Base-by-base conservation (phyloP, 2,329 filamentous ascomycete genomes). In the Claviceps sorghi region DNA sequence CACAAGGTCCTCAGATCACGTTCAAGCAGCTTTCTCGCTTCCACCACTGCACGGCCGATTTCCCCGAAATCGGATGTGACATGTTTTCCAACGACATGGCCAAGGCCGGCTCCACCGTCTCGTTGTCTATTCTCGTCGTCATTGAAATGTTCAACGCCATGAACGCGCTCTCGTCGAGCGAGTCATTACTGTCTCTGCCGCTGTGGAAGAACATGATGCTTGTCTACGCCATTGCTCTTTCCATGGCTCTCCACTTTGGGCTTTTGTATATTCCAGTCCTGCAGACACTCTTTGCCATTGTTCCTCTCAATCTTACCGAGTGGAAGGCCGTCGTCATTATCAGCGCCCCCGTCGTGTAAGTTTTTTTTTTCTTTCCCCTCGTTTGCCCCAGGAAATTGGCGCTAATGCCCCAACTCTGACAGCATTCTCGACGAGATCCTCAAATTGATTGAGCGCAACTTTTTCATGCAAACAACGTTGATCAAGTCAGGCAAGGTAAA, bases 61-160 rank as follows among this genome's bases (percentile, higher is more conserved):
- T 95, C 72, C 80, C 89, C 0, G 84, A 91, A 61, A 88, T 97
- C 61, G 90, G 88, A 51, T 98, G 93, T 70, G 73, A 82, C 56
- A 97, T 98, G 78, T 98, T 98, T 72, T 72, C 77, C 58, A 84
- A 95, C 64, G 78, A 88, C 58, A 84, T 86, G 76, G 82, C 90
- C 59, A 90, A 91, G 70, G 81, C 90, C 5, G 93, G 89, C 2
- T 95, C 89, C 21, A 98, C 93, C 1, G 83, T 98, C 30, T 96
- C 89, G 7, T 78, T 98, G 55, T 95, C 88, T 3, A 86, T 86
- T 62, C 78, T 98, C 19, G 93, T 98, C 46, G 89, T 96, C 55
- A 97, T 98, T 64, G 93, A 98, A 73, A 98, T 98, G 93, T 80
- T 98, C 66, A 98, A 98, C 71, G 93, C 93, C 61, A 91, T 97